Conservation (phyloP, 306 rosid species). For the Casuarina glauca region DNA sequence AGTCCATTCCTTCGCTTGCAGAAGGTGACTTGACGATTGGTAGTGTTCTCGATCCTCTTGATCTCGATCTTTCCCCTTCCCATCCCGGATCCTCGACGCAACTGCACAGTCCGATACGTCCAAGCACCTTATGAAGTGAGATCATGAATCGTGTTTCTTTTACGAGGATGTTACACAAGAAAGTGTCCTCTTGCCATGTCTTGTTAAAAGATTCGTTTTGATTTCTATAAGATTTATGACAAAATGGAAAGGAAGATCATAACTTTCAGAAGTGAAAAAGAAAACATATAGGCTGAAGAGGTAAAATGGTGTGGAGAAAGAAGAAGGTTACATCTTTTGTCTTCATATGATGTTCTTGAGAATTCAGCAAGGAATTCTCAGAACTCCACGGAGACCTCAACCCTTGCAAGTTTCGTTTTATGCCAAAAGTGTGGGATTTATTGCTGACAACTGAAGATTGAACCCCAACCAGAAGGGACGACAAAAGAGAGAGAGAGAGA, state of each 20-base stretch:
- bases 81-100: conserved; percentile 33
- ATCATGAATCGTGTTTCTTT: neutral
- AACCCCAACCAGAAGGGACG: too few relatives aligned
- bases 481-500: too few relatives aligned
- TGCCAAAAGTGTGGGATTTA: too few relatives aligned
- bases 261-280: too few relatives aligned
- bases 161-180: too few relatives aligned
- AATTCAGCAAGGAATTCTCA: neutral
- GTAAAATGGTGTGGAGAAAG: too few relatives aligned
- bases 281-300: too few relatives aligned
- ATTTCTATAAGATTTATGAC: neutral
- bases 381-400: neutral
- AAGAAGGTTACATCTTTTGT: neutral
- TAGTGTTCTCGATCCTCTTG: conserved; percentile 91
- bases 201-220: too few relatives aligned
- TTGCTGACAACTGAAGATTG: too few relatives aligned
- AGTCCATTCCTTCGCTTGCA: conserved; percentile 95
- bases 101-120: neutral
- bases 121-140: neutral
- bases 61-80: conserved; percentile 95
- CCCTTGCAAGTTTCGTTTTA: too few relatives aligned
- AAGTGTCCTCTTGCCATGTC: too few relatives aligned
- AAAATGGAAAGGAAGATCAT: too few relatives aligned
- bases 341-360: neutral
- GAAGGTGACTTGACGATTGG: conserved; percentile 89